Evolutionary conservation across 441 rosid genomes (phyloP), one percentile per base, ranked within the genome.

Genomic region (Isatis lusitanica): DNA sequence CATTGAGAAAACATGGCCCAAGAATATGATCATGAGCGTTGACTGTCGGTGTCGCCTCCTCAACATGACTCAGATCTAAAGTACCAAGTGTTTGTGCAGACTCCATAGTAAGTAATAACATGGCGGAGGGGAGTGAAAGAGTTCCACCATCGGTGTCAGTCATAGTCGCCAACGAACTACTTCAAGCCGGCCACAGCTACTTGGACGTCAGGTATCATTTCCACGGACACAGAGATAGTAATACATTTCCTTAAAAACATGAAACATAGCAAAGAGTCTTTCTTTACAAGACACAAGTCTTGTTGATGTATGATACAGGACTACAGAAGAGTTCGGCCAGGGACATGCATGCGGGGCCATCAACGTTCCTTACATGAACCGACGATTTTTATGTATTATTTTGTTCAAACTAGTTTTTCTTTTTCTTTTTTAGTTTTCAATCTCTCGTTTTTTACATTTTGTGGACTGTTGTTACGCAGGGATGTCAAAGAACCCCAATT

Each of bases 281-380:
- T 50, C 56, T 50, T 21, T 48, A 15, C 2, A 3, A 48, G 9
- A 43, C 7, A 31, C 24, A 21, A 21, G 24, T 28, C 67, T 63
- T 63, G 39, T 50, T 55, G 4, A 31, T 63, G 67, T 63, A 15
- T 52, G 12, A n/a, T 59, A 3, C 31, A 76, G 80, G 76, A 91
- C 97, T 70, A 81, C 90, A 2, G 94, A 90, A 72, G 98, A 93
- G 79, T 90, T 88, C 83, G 76, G 77, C 31, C 89, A 88, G 16
- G 94, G 97, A 66, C 98, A 93, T 80, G 88, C 85, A n/a, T 76
- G 79, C 33, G 94, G 90, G 28, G 97, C 98, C 31, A 66, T 88
- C 56, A 93, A 93, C 84, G 66, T 91, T 43, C 96, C 98, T 68
- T 93, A 86, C 82, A 76, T 93, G 92, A 80, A 78, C 76, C 86